These are phyloP conservation scores for Coniophora puteana DNA, from an alignment of 1,284 basidiomycete genomes.

Conservation along the genomic window DNA sequence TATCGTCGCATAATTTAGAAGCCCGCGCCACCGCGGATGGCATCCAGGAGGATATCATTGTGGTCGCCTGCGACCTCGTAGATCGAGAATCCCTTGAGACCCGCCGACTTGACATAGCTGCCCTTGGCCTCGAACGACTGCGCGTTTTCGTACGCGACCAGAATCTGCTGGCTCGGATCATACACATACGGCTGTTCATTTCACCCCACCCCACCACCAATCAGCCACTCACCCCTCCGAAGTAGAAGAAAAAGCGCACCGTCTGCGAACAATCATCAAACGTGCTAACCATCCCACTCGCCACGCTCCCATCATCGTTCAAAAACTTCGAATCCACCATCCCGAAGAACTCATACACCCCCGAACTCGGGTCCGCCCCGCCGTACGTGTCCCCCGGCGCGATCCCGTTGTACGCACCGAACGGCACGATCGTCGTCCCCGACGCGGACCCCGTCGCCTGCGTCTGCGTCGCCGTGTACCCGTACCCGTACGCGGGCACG, in stretches of 20 bases:
- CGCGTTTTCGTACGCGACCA: slow-evolving; percentile 62
- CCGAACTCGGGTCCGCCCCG: slow-evolving; percentile 31
- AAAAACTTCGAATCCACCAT: slow-evolving; percentile 54
- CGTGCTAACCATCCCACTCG: slow-evolving; percentile 43
- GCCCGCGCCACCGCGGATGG: slow-evolving; percentile 32
- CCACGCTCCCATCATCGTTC: slow-evolving; percentile 44
- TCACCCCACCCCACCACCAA: too few species aligned
- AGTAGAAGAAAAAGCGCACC: slow-evolving; percentile 36
- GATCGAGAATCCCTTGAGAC: slow-evolving; percentile 58
- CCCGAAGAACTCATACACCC: slow-evolving; percentile 57
- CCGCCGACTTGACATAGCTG: slow-evolving; percentile 44
- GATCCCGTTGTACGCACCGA: slow-evolving; percentile 40
- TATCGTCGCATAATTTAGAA: too few species aligned
- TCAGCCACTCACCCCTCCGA: slow-evolving; percentile 8
- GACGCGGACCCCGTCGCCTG: slow-evolving; percentile 18
- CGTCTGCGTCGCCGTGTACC: slow-evolving; percentile 42
- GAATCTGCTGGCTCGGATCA: slow-evolving; percentile 43
- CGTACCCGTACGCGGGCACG: slow-evolving; percentile 75
- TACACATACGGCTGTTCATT: slow-evolving; percentile 61
- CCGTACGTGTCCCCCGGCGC: slow-evolving; percentile 61
- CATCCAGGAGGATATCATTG: slow-evolving; percentile 50
- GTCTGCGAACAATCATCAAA: slow-evolving; percentile 69
- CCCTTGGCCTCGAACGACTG: slow-evolving; percentile 60
- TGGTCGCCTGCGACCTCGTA: slow-evolving; percentile 65
- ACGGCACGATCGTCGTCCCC: slow-evolving; percentile 35